phyloP scores from a whole-genome alignment of 106 monocot genomes.

The Posidonia australis region DNA sequence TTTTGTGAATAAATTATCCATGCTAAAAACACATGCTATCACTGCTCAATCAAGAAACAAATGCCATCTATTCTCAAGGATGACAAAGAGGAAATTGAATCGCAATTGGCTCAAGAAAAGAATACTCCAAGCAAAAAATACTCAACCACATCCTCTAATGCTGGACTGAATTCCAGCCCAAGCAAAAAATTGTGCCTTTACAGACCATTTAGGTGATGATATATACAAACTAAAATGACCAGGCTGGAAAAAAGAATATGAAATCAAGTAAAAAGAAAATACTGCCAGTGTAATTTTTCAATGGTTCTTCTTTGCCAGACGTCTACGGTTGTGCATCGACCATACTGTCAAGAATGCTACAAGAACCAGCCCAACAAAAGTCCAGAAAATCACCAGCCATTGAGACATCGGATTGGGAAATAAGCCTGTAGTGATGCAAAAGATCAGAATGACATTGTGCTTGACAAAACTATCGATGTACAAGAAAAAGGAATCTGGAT shows the following conservation, averaged over 20 bases:
- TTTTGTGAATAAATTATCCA: too few relatives aligned
- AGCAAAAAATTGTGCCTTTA: background rate
- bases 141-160: background rate
- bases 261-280: background rate
- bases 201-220: background rate
- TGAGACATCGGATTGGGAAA: conserved; percentile 69
- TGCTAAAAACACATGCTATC: too few relatives aligned
- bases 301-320: conserved; percentile 41
- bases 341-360: conserved; percentile 49
- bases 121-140: too few relatives aligned
- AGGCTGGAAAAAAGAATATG: too few relatives aligned
- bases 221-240: conserved; percentile 9
- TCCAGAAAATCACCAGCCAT: conserved; percentile 68
- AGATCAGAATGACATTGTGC: too few relatives aligned
- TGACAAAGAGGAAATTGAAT: background rate
- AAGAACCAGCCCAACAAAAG: conserved; percentile 24
- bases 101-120: background rate
- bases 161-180: background rate
- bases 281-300: conserved; percentile 9
- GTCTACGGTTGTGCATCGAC: conserved; percentile 57
- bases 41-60: too few relatives aligned
- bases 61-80: background rate
- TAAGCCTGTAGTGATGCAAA: conserved; percentile 39
- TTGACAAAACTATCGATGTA: too few relatives aligned
- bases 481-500: too few relatives aligned